Percentiles rank a stretch among this genome's conserved stretches.
Evolutionary conservation across 1,284 basidiomycete genomes (phyloP).

Genomic region (Moesziomyces parantarcticus): DNA sequence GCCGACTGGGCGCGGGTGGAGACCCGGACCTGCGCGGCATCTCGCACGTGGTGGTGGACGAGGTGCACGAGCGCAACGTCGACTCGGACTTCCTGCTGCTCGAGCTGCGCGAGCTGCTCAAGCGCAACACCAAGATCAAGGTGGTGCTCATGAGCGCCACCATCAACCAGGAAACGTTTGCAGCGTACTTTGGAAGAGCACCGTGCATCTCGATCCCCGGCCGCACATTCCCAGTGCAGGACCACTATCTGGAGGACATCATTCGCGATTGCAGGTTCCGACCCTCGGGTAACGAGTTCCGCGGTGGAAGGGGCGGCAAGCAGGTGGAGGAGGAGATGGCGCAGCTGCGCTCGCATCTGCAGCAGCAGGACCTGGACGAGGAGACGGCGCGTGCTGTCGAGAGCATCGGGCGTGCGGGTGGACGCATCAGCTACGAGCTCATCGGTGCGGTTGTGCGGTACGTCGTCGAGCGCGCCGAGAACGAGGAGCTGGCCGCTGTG

Average conservation of each 20-base stretch:
- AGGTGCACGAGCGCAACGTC: constrained; percentile 90
- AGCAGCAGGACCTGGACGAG: constrained; percentile 73
- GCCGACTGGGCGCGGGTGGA: constrained; percentile 76
- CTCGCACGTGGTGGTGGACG: constrained; percentile 89
- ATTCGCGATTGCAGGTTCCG: constrained; percentile 45
- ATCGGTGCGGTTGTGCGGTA: constrained; percentile 77
- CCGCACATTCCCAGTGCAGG: constrained; percentile 62
- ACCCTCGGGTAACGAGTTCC: constrained; percentile 61
- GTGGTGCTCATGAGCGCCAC: constrained; percentile 73
- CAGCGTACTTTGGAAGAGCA: constrained; percentile 71
- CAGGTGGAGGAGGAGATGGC: constrained; percentile 67
- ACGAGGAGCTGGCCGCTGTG: constrained; percentile 70
- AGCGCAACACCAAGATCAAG: constrained; percentile 78
- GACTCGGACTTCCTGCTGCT: constrained; percentile 90
- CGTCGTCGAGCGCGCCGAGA: constrained; percentile 74
- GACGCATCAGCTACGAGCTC: constrained; percentile 82
- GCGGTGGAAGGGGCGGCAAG: constrained; percentile 43
- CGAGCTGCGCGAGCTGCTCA: constrained; percentile 81
- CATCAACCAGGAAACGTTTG: constrained; percentile 52
- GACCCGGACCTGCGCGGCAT: constrained; percentile 79
- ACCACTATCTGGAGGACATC: constrained; percentile 65
- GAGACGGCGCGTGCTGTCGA: constrained; percentile 74
- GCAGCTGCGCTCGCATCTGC: constrained; percentile 72
- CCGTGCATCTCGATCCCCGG: constrained; percentile 87
- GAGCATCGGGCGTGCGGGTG: constrained; percentile 73